Evolutionary conservation across 768 basidiomycete genomes (phyloP).

Genomic region (Panus rudis): DNA sequence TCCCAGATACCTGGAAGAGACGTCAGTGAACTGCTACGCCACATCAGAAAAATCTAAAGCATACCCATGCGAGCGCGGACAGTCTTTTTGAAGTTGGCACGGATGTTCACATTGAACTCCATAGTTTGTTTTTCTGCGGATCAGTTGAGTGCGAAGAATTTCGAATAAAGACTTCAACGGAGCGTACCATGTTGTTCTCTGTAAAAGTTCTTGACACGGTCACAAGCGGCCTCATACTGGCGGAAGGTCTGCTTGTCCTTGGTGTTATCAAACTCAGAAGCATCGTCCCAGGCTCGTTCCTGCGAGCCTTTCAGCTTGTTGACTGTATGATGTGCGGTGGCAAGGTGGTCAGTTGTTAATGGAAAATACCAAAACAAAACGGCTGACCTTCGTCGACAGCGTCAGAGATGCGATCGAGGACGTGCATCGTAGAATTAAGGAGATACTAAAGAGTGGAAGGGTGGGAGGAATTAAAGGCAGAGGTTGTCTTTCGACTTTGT

Average conservation of each 20-base stretch:
- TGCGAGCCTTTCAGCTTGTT: slow-evolving; percentile 56
- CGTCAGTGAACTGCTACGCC: too few species aligned
- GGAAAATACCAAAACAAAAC: slow-evolving; percentile 9
- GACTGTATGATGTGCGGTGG: slow-evolving; percentile 33
- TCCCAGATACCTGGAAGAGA: slow-evolving; percentile 53
- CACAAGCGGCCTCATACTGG: slow-evolving; percentile 69
- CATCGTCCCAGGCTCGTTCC: slow-evolving; percentile 36
- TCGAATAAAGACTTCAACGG: neutral
- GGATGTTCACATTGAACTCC: slow-evolving; percentile 73
- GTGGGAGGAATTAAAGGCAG: too few species aligned
- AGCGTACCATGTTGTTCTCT: slow-evolving; percentile 66
- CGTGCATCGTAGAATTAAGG: slow-evolving; percentile 8
- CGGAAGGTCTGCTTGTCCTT: slow-evolving; percentile 68
- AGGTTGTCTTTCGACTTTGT: too few species aligned
- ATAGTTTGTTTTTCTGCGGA: slow-evolving; percentile 77
- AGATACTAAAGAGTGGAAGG: too few species aligned
- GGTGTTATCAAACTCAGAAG: slow-evolving; percentile 48
- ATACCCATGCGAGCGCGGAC: slow-evolving; percentile 66
- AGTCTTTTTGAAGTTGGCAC: slow-evolving; percentile 63
- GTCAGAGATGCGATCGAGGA: slow-evolving; percentile 39
- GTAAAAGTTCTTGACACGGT: slow-evolving; percentile 73
- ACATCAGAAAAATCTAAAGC: too few species aligned
- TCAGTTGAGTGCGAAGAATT: slow-evolving; percentile 3
- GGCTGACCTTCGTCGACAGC: slow-evolving; percentile 47
- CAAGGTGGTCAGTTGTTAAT: neutral